Base-by-base conservation (phyloP, 2,329 filamentous ascomycete species). In the Monosporascus sp. region DNA sequence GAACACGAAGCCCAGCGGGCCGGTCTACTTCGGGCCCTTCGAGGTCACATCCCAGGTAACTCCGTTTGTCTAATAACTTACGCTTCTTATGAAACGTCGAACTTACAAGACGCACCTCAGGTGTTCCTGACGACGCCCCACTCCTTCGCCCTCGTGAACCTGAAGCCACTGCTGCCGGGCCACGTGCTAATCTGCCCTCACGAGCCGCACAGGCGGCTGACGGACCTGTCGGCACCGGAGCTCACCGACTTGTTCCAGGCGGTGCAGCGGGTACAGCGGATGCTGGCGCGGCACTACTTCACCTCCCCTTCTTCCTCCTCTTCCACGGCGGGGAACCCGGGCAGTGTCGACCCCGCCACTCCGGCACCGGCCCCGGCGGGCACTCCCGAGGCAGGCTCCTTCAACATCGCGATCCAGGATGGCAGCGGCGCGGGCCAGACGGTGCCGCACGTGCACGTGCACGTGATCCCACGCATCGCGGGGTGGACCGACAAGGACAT, bases 331-430 rank as follows among this genome's bases (percentile, higher is more conserved):
- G 27, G 27, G 2, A 14, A 2, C 9, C 14, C 27, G 27, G 27
- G 27, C 27, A 31, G 5, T 31, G 9, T 31, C 9, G 8, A 31
- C 27, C 14, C 27, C 27, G 9, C 27, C 9, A 11, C 27, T 8
- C 27, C 27, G 11, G 35, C 15, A n/a, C 9, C 31, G 70, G 84
- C 57, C 79, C 81, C 67, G 67, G 50, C 63, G 27, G 59, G 50
- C 14, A 50, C 15, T 43, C 67, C 72, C 9, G 72, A 79, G 36
- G 87, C 84, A 6, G 84, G 89, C 9, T 88, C 89, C 55, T 87
- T 97, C 73, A 97, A 96, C 67, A 86, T 99, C 49, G 92, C 93
- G 0, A 81, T 99, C n/a, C 94, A 99, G 70, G 94, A 99, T 70
- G 94, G 94, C 20, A 75, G 78, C 35, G 90, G 91, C 55, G 90